Percentiles rank a stretch among this genome's conserved stretches.
These are phyloP conservation scores for Colletotrichum brevisporum DNA, from an alignment of 2,329 filamentous ascomycete species.

Conservation along the genomic window DNA sequence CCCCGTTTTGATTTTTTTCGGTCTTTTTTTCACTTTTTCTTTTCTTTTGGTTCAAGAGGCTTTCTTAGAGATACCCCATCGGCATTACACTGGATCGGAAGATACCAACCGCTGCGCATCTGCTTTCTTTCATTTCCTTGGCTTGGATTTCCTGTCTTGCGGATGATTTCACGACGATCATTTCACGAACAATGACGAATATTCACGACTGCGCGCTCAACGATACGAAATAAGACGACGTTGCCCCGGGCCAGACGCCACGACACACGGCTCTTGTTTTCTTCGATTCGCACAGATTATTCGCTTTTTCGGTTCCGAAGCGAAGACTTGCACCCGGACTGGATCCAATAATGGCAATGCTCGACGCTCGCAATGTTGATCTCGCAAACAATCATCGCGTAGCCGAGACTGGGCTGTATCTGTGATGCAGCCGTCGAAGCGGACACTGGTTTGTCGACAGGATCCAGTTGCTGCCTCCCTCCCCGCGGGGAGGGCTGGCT, in stretches of 20 bases:
- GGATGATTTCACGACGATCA: conserved; percentile 63
- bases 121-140: conserved; percentile 56
- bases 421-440: conserved; percentile 54
- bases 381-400: conserved; percentile 51
- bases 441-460: conserved; percentile 63
- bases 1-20: conserved; percentile 47
- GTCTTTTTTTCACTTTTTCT: conserved; percentile 49
- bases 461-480: conserved; percentile 47
- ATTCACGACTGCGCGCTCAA: conserved; percentile 48
- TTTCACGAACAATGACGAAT: conserved; percentile 56
- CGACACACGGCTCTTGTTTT: conserved; percentile 41
- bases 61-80: conserved; percentile 57
- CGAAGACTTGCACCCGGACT: conserved; percentile 45
- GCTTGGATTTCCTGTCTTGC: conserved; percentile 59
- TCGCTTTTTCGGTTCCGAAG: conserved; percentile 41
- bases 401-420: conserved; percentile 54
- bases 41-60: conserved; percentile 56
- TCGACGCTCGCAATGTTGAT: conserved; percentile 47
- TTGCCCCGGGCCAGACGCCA: conserved; percentile 50
- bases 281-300: conserved; percentile 41
- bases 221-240: conserved; percentile 48
- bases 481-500: conserved; percentile 31
- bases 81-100: conserved; percentile 46
- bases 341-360: conserved; percentile 46
- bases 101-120: conserved; percentile 49